These are phyloP conservation scores for Plasmodium berghei DNA, from an alignment of 169 alveolate genomes.

Conservation along the genomic window DNA sequence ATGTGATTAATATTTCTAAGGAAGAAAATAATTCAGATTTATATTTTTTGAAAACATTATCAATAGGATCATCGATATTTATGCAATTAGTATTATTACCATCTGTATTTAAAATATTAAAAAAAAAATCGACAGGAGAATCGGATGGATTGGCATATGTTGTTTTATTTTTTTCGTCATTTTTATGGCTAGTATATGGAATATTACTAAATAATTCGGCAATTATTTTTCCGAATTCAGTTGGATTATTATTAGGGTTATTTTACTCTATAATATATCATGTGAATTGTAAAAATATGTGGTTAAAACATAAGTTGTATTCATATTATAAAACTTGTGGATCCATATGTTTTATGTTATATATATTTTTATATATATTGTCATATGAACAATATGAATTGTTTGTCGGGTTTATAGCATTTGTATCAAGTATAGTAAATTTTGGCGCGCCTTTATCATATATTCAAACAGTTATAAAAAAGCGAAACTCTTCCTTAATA, in stretches of 20 bases:
- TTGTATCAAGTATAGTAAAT: conserved; percentile 37
- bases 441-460: conserved; percentile 81
- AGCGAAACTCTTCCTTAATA: conserved; percentile 81
- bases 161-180: conserved; percentile 78
- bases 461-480: conserved; percentile 77
- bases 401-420: conserved; percentile 48
- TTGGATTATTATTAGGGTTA: conserved; percentile 76
- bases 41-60: conserved; percentile 70
- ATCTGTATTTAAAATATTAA: conserved; percentile 77
- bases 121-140: conserved; percentile 79
- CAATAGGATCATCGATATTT: conserved; percentile 79
- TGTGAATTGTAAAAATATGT: conserved; percentile 39
- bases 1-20: conserved; percentile 3
- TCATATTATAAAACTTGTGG: conserved; percentile 57
- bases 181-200: conserved; percentile 84
- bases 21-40: conserved; percentile 24
- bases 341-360: conserved; percentile 28
- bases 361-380: conserved; percentile 31
- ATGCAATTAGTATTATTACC: conserved; percentile 82
- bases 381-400: conserved; percentile 58
- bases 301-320: conserved; percentile 31
- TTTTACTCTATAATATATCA: conserved; percentile 55
- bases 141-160: conserved; percentile 78
- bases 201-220: conserved; percentile 74
- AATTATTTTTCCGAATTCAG: conserved; percentile 78